A percentile compares a stretch with the other conserved stretches of the same genome.
Evolutionary conservation across 176 grass and related monocot genomes (phyloP).

Genomic region (Phoenix dactylifera): DNA sequence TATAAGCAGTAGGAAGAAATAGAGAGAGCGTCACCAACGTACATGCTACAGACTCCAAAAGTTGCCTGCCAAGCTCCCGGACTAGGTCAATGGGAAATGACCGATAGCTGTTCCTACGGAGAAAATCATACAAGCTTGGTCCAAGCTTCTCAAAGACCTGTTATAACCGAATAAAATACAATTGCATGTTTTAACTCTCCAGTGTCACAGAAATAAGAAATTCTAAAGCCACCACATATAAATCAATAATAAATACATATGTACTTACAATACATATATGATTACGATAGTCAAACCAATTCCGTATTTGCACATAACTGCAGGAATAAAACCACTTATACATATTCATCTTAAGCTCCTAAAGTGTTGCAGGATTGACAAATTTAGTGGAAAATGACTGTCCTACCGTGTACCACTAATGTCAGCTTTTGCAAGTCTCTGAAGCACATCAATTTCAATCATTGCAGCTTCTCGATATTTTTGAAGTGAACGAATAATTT

Average conservation of each 20-base stretch:
- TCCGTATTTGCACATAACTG: slow-evolving; percentile 99
- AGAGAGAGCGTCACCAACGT: slow-evolving; percentile 12
- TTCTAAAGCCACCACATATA: neutral
- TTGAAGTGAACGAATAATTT: slow-evolving; percentile 81
- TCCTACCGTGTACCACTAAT: slow-evolving; percentile 67
- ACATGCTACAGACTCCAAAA: slow-evolving; percentile 94
- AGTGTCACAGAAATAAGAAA: too few species aligned
- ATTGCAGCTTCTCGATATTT: slow-evolving; percentile 98
- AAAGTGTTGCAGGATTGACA: slow-evolving; percentile 22
- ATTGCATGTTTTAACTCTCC: too few species aligned
- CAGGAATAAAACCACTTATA: slow-evolving; percentile 71
- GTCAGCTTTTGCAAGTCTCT: slow-evolving; percentile 78
- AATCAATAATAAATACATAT: slow-evolving; percentile 38
- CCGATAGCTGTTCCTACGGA: slow-evolving; percentile 69
- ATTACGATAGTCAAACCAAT: slow-evolving; percentile 99
- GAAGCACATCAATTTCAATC: slow-evolving; percentile 98
- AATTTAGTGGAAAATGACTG: slow-evolving; percentile 24
- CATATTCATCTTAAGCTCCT: slow-evolving; percentile 68
- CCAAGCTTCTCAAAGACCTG: slow-evolving; percentile 97
- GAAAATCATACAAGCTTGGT: slow-evolving; percentile 82
- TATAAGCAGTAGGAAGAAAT: slow-evolving; percentile 2
- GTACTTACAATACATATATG: slow-evolving; percentile 99
- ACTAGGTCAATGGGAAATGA: slow-evolving; percentile 86
- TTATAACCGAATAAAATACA: slow-evolving; percentile 8
- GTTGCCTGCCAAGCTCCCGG: slow-evolving; percentile 79